Evolutionary conservation across 2,329 filamentous ascomycete species (phyloP), one percentile per base, ranked within the genome.

Genomic region (Trematosphaeria pertusa): DNA sequence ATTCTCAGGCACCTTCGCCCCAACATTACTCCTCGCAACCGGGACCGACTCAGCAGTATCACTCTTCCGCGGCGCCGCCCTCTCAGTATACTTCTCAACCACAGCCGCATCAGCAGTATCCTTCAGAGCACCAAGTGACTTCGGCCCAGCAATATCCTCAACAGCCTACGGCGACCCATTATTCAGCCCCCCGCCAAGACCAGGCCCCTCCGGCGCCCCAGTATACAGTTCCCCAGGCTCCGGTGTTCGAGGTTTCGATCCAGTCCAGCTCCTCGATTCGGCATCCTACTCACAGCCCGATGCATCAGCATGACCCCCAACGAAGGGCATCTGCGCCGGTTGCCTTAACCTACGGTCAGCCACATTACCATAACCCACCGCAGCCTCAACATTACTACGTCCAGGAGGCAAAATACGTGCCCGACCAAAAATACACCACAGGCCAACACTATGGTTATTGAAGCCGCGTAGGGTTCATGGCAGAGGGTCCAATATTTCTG

Each of bases 281-380:
- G 34, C 58, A 54, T 10, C 47, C 54, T 24, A 39, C 50, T 2
- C 56, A 59, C 19, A 51, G 43, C 19, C 45, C 58, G 14, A 40
- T 52, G 21, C 38, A 48, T 7, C 62, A 60, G 18, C 56, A 60
- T 15, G 59, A 68, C 35, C 41, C 54, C n/a, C 56, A 62, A 20
- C 60, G 67, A 38, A 54, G 67, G 33, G 53, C 65, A 17, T 71
- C 67, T 10, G 64, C 65, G 32, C 65, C 66, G 7, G 54, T 71
- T 12, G 46, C 60, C 11, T 38, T 67, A 38, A 37, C 56, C 1
- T 67, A 67, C 36, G 41, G 43, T 26, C 62, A 62, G 21, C 22
- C 56, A 3, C 50, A 56, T 6, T 67, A 65, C 32, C 54, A 52
- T 15, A 38, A 56, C n/a, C 54, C 52, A 17, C 56, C 59, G 26